Evolutionary conservation across 306 rosid species (phyloP).

Genomic region (Arachis stenosperma): DNA sequence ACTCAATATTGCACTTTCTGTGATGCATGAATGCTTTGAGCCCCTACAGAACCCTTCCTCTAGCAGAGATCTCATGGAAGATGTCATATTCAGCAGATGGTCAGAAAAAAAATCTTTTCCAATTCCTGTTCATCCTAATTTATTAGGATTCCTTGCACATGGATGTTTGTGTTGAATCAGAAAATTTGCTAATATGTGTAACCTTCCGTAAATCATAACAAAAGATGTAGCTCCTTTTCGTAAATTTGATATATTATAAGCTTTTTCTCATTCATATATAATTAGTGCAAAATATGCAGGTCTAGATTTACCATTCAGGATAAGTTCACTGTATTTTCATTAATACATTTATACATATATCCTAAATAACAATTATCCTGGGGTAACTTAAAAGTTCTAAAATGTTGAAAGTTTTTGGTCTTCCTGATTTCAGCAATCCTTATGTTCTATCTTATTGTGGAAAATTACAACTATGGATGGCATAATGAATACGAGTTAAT

Average conservation of each 20-base stretch:
- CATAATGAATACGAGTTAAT: constrained; percentile 18
- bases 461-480: constrained; percentile 16
- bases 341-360: not conserved
- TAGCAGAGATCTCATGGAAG: constrained; percentile 65
- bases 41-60: constrained; percentile 68
- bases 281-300: not conserved
- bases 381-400: not conserved
- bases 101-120: constrained; percentile 40
- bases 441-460: not conserved
- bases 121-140: constrained; percentile 18
- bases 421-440: not conserved
- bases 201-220: too few relatives aligned
- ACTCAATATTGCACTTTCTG: constrained; percentile 77
- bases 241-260: not conserved
- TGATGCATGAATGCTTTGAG: constrained; percentile 90
- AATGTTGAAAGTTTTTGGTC: not conserved
- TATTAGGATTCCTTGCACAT: constrained; percentile 1
- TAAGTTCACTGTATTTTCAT: not conserved
- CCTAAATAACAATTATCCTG: not conserved
- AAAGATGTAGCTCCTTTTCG: too few relatives aligned
- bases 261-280: not conserved
- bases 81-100: constrained; percentile 68
- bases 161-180: constrained; percentile 29
- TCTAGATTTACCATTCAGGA: not conserved
- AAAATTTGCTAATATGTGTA: not conserved